Evolutionary conservation across 257 asterid genomes (phyloP), one percentile per base, ranked within the genome.

Genomic region (Solanum appendiculatum): DNA sequence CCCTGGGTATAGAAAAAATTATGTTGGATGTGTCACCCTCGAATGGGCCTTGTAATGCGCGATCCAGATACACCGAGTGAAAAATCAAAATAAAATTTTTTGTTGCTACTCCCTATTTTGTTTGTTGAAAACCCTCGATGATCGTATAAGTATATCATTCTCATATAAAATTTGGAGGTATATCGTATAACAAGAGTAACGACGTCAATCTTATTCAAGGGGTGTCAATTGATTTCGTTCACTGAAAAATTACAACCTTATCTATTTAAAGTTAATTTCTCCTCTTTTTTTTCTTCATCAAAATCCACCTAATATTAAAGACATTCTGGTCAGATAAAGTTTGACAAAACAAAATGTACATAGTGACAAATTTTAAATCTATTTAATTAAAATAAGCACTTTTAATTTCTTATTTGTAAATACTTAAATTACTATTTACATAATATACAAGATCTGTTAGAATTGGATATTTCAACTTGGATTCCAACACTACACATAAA

Each of bases 61-160:
- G 0, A 54, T 54, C 20, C 2, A 20, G 0, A 54, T 20, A 51
- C 3, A 51, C 8, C 3, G n/a, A 0, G 0, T 54, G n/a, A 48
- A 15, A 14, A 48, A 54, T 18, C 6, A 33, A 33, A 33, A 33
- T 0, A 2, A 18, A 54, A 54, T 0, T 18, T 18, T 6, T 51
- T 7, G 63, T 54, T 2, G 31, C 69, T 60, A 60, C 29, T 9
- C 29, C 29, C 2, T 60, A 60, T 60, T 60, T 60, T 60, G 7
- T 60, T 60, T 60, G 69, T 60, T 60, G 69, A 60, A 60, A 60
- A 9, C 9, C 7, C 31, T n/a, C 0, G 31, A n/a, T n/a, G 31
- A n/a, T n/a, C 31, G 1, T 10, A 60, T 3, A 9, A 60, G 14
- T 23, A 60, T 60, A 23, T 58, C 27, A 54, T 20, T 54, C 63